Percentiles rank a stretch among this genome's conserved stretches.
Evolutionary conservation across 108 stramenopile species (phyloP).

Genomic region (Nannochloropsis salina): DNA sequence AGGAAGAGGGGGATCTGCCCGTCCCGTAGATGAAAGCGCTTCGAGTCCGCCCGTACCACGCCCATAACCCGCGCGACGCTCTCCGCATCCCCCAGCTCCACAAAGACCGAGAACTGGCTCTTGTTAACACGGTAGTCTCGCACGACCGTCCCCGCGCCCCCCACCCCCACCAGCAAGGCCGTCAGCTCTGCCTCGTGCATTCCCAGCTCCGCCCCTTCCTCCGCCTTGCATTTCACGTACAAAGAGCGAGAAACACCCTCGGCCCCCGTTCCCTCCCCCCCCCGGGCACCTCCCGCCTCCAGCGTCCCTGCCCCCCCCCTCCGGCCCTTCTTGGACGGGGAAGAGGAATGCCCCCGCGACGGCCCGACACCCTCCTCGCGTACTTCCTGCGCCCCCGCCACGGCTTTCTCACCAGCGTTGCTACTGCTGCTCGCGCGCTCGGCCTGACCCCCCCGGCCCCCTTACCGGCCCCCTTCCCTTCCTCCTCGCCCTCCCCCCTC

Average conservation of each 20-base stretch:
- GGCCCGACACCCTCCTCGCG: background rate
- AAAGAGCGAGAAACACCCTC: background rate
- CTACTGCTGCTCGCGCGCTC: background rate
- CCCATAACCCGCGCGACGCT: background rate
- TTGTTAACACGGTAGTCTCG: background rate
- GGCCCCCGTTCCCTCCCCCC: no score
- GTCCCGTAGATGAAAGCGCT: background rate
- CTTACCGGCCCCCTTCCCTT: background rate
- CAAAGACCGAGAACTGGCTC: background rate
- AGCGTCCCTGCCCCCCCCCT: background rate
- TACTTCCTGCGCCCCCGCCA: background rate
- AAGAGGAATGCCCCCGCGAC: background rate
- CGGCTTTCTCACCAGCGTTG: background rate
- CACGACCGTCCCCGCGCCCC: background rate
- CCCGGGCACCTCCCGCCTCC: no score
- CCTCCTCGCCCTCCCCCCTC: background rate
- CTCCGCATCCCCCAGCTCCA: slow-evolving; percentile 1
- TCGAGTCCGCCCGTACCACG: background rate
- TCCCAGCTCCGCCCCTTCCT: background rate
- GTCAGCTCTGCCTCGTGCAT: background rate
- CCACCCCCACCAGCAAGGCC: slow-evolving; percentile 11
- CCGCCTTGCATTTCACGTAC: background rate
- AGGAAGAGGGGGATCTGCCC: background rate
- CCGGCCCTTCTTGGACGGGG: background rate
- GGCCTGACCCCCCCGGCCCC: no score